Evolutionary conservation across 2,329 filamentous ascomycete genomes (phyloP).

Genomic region (Arthrobotrys sinensis): DNA sequence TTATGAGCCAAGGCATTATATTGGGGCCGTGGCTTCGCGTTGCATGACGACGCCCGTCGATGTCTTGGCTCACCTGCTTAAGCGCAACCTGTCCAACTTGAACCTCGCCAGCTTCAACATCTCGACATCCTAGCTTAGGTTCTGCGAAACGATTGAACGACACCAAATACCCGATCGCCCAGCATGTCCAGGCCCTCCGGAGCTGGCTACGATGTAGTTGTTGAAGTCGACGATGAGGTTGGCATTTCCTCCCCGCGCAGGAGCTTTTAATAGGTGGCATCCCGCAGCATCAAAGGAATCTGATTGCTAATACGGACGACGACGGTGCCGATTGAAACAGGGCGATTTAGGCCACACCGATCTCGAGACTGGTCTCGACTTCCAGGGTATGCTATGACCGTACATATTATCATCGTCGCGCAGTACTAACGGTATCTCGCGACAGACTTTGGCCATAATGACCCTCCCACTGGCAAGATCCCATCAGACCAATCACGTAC

Average conservation of each 20-base stretch:
- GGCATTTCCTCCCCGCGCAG: constrained; percentile 5
- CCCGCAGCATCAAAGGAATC: not conserved
- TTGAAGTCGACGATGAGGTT: constrained; percentile 96
- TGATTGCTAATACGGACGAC: constrained; percentile 61
- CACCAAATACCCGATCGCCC: constrained; percentile 57
- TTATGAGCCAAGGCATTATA: not conserved
- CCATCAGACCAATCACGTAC: constrained; percentile 61
- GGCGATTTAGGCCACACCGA: constrained; percentile 98
- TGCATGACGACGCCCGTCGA: constrained; percentile 45
- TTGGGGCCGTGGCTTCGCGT: constrained; percentile 24
- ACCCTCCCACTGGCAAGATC: constrained; percentile 63
- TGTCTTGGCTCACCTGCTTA: constrained; percentile 32
- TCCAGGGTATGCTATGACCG: constrained; percentile 84
- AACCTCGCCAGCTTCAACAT: constrained; percentile 31
- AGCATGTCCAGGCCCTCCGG: constrained; percentile 76
- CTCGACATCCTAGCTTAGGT: constrained; percentile 20
- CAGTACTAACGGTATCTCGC: constrained; percentile 27
- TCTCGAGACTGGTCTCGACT: constrained; percentile 98
- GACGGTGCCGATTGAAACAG: constrained; percentile 70
- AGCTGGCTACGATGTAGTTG: constrained; percentile 95
- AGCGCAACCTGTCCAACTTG: constrained; percentile 56
- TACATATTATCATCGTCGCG: constrained; percentile 13
- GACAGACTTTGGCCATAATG: constrained; percentile 64
- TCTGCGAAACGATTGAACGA: constrained; percentile 39
- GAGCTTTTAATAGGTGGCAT: not conserved